phyloP scores from a whole-genome alignment of 306 rosid genomes.

The Begonia fuchsioides region DNA sequence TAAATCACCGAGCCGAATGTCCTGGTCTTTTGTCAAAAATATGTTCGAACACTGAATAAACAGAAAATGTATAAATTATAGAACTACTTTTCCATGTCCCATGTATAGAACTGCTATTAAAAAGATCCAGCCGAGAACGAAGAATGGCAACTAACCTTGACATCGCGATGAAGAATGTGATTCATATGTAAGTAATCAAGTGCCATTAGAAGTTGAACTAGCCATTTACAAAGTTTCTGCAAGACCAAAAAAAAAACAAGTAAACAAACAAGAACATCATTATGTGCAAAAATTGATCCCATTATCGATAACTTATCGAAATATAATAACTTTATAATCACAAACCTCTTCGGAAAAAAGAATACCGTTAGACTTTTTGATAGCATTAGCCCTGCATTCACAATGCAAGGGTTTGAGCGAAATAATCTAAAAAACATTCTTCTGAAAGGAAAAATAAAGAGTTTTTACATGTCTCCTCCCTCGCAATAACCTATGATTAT shows the following conservation, averaged over 20 bases:
- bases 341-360: constrained; percentile 94
- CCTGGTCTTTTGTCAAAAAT: constrained; percentile 89
- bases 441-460: constrained; percentile 6
- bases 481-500: constrained; percentile 87
- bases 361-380: constrained; percentile 59
- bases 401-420: constrained; percentile 7
- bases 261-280: not conserved
- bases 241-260: not conserved
- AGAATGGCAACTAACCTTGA: too few species aligned
- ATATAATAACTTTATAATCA: not conserved
- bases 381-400: constrained; percentile 78
- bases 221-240: constrained; percentile 97
- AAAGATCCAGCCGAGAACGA: constrained; percentile 1
- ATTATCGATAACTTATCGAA: not conserved
- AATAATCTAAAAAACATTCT: not conserved
- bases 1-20: constrained; percentile 83
- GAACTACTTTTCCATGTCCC: constrained; percentile 4
- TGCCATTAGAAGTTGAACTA: constrained; percentile 98
- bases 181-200: constrained; percentile 87
- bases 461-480: constrained; percentile 91
- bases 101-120: constrained; percentile 10
- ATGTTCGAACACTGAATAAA: constrained; percentile 86
- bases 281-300: not conserved
- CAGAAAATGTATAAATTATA: constrained; percentile 15
- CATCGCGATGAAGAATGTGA: constrained; percentile 22